phyloP scores from a whole-genome alignment of 176 grass and related monocot species.

The Stipa capillata region DNA sequence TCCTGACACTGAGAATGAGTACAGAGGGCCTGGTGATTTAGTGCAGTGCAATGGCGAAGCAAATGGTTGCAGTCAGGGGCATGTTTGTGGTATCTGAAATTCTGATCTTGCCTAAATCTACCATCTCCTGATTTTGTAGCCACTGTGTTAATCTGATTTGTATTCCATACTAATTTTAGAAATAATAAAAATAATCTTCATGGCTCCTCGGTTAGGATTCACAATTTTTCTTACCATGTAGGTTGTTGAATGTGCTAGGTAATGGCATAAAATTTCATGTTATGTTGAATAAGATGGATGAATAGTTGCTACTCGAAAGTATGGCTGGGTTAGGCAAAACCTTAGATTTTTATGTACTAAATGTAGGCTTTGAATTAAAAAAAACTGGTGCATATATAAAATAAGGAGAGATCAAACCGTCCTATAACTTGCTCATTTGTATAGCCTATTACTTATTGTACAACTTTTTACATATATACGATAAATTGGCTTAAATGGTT shows the following conservation, averaged over 20 bases:
- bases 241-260: not conserved
- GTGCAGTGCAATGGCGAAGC: not conserved
- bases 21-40: not conserved
- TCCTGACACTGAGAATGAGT: not conserved
- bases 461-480: no score
- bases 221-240: not conserved
- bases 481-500: not conserved
- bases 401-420: not conserved
- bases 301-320: not conserved
- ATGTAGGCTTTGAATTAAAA: not conserved
- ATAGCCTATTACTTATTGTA: not conserved
- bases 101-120: not conserved
- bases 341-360: not conserved
- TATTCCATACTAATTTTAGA: not conserved
- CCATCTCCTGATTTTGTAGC: not conserved
- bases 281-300: not conserved
- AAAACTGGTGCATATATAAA: not conserved
- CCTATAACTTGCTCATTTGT: not conserved
- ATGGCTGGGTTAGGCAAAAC: not conserved
- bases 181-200: not conserved
- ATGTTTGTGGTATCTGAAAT: not conserved
- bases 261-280: not conserved
- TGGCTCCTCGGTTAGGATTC: not conserved
- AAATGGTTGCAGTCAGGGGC: not conserved
- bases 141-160: not conserved